Conservation (phyloP, 805 yeast genomes). For the Kockiozyma suomiensis region DNA sequence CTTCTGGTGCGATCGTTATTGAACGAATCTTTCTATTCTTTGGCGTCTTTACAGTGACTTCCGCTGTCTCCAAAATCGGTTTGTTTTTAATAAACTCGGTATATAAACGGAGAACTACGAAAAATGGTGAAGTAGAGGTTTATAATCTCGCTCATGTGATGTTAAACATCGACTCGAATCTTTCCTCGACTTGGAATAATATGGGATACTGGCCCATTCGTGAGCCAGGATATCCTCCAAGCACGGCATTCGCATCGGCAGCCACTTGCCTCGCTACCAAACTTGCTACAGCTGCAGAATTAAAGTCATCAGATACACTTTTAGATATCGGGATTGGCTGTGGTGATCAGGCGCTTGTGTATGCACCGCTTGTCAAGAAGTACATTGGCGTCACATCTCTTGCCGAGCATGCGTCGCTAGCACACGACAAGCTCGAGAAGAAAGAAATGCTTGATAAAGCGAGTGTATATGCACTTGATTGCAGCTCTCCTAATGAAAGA, state of each 20-base stretch:
- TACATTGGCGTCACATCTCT: conserved; percentile 28
- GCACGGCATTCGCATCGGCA: conserved; percentile 7
- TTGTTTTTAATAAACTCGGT: too few relatives aligned
- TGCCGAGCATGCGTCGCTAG: conserved; percentile 13
- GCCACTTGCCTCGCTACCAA: conserved; percentile 12
- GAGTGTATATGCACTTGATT: conserved; percentile 17
- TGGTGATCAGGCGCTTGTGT: conserved; percentile 30
- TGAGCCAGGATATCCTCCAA: too few relatives aligned
- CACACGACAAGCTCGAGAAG: neutral
- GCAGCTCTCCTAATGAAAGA: conserved; percentile 1
- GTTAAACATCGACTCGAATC: conserved; percentile 20
- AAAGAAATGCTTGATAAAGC: neutral
- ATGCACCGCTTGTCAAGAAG: conserved; percentile 12
- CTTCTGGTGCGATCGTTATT: neutral
- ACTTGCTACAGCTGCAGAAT: conserved; percentile 16
- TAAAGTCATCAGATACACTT: conserved; percentile 6
- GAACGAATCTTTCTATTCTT: conserved; percentile 22
- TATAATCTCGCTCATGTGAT: conserved; percentile 28
- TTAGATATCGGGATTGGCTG: conserved; percentile 33
- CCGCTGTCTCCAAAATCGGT: neutral
- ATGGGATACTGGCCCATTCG: conserved; percentile 29
- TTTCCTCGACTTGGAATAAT: conserved; percentile 28
- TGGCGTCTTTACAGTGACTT: conserved; percentile 12
- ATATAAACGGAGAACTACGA: too few relatives aligned
- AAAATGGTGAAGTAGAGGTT: conserved; percentile 5